Evolutionary conservation across 2,329 filamentous ascomycete species (phyloP).

Genomic region (Talaromyces sp.): DNA sequence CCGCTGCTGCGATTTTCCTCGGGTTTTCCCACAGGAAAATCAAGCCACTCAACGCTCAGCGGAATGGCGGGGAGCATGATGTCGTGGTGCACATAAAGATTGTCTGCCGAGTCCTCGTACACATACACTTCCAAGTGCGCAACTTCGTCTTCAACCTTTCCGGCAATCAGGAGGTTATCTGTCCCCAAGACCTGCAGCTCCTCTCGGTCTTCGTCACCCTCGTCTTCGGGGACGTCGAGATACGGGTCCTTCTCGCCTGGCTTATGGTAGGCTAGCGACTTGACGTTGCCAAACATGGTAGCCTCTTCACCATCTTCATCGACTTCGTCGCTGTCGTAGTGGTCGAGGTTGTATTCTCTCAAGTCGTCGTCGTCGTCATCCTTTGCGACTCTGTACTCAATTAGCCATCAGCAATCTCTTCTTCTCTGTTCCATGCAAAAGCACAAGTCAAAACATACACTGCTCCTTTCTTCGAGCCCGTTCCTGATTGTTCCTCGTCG

Average conservation of each 20-base stretch:
- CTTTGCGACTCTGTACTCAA: constrained; percentile 22
- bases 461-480: background rate
- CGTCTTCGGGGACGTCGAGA: constrained; percentile 75
- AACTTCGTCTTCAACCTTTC: constrained; percentile 93
- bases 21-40: constrained; percentile 76
- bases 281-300: constrained; percentile 93
- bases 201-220: constrained; percentile 85
- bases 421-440: background rate
- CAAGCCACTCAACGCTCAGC: constrained; percentile 90
- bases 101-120: constrained; percentile 91
- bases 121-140: constrained; percentile 96
- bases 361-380: constrained; percentile 87
- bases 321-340: constrained; percentile 81
- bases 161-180: constrained; percentile 86
- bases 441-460: background rate
- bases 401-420: background rate
- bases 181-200: constrained; percentile 88
- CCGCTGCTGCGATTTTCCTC: constrained; percentile 61
- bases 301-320: constrained; percentile 64
- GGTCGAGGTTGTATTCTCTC: constrained; percentile 91
- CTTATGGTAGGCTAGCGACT: constrained; percentile 87
- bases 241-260: constrained; percentile 95
- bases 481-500: constrained; percentile 17
- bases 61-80: constrained; percentile 98
- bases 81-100: constrained; percentile 98